These are phyloP conservation scores for Aspergillus niger DNA, from an alignment of 2,329 filamentous ascomycete species.

Conservation along the genomic window DNA sequence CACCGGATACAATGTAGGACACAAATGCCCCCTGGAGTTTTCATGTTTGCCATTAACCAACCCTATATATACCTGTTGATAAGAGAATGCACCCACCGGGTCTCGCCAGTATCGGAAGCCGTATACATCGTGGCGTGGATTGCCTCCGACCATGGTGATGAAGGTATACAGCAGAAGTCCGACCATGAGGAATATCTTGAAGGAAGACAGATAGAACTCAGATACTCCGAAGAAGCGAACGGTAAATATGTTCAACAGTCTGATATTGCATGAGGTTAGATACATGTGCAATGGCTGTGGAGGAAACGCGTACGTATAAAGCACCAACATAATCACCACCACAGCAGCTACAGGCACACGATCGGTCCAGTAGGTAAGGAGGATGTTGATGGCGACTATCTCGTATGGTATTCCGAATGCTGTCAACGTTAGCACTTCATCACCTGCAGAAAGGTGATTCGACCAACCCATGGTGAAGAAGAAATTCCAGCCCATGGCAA, in stretches of 20 bases:
- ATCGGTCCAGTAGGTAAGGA: constrained; percentile 43
- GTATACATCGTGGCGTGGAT: constrained; percentile 67
- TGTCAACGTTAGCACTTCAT: neutral
- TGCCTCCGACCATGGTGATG: constrained; percentile 77
- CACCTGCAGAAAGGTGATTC: accelerated
- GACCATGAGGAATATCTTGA: constrained; percentile 42
- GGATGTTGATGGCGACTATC: constrained; percentile 42
- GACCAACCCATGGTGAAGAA: constrained; percentile 29
- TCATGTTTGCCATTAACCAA: too few relatives aligned
- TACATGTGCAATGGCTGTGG: neutral
- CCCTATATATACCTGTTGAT: too few relatives aligned
- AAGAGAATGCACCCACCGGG: constrained; percentile 47
- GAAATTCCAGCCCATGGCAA: constrained; percentile 35
- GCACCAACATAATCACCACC: constrained; percentile 40
- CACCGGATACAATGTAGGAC: constrained; percentile 61
- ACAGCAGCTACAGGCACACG: constrained; percentile 41
- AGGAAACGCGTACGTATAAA: constrained; percentile 34
- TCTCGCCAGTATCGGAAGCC: constrained; percentile 67
- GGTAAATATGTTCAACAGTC: constrained; percentile 44
- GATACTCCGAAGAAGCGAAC: constrained; percentile 49
- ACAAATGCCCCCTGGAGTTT: constrained; percentile 57
- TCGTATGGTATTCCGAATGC: constrained; percentile 38
- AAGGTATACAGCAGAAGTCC: constrained; percentile 58
- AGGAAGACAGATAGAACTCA: constrained; percentile 51
- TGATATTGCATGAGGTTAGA: neutral